Conservation (phyloP, 345 rosid genomes). For the Eucalyptus erythrocorys region DNA sequence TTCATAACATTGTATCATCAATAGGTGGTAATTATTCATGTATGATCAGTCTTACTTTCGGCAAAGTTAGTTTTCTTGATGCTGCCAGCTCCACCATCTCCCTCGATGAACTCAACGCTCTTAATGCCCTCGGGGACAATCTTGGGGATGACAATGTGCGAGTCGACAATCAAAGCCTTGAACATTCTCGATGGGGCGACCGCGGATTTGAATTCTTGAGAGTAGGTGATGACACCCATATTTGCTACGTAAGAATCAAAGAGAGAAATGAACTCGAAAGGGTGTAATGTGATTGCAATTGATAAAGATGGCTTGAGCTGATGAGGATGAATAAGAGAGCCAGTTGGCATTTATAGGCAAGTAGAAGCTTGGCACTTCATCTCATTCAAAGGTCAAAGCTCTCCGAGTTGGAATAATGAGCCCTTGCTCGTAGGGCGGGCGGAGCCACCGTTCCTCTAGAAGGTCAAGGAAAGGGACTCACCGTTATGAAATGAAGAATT, state of each 20-base stretch:
- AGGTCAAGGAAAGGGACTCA: not conserved
- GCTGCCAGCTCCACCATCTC: not conserved
- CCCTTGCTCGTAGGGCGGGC: not conserved
- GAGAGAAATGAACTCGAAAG: not conserved
- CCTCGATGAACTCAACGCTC: not conserved
- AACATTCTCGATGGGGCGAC: conserved; percentile 18
- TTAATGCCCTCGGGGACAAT: conserved; percentile 8
- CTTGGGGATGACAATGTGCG: conserved; percentile 5
- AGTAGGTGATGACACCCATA: not conserved
- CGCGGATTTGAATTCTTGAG: not conserved
- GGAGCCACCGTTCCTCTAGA: not conserved
- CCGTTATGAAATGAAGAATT: not conserved
- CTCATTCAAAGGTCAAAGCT: not conserved
- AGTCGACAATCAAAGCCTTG: conserved; percentile 21
- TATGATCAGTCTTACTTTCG: not conserved
- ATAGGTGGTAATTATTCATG: not conserved
- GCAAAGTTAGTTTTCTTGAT: not conserved
- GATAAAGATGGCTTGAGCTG: not conserved
- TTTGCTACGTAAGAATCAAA: not conserved
- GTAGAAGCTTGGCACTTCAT: not conserved
- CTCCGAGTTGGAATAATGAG: not conserved
- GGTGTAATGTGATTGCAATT: not conserved
- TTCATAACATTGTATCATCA: not conserved
- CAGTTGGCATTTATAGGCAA: not conserved
- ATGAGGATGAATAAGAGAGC: not conserved